Base-by-base conservation (phyloP, 2,329 filamentous ascomycete species). In the Dichotomopilus funicola region DNA sequence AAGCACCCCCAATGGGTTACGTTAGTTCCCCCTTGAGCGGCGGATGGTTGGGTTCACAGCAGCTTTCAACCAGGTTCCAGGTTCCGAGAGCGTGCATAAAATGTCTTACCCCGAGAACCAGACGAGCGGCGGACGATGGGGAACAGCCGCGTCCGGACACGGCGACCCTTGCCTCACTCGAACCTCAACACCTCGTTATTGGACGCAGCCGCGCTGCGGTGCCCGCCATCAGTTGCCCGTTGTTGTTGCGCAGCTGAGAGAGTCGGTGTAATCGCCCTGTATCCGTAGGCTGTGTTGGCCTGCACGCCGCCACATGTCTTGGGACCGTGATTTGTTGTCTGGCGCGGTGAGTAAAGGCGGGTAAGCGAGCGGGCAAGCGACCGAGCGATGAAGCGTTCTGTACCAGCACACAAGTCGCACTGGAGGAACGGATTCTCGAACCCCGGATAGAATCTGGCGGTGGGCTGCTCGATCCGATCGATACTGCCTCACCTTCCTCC, bases 241-340 rank as follows among this genome's bases (percentile, higher is more conserved):
- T 38, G 34, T 41, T 46, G 35, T 4, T 49, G 45, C 33, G 51
- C 44, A 54, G 55, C 53, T 51, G 53, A 53, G 31, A 38, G 19
- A 56, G 56, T 57, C 59, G 54, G 56, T 60, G 56, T 54, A 57
- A 57, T 38, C 19, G 19, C 19, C 19, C 19, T 27, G 19, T 27
- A 27, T 27, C 19, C 19, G 19, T 27, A 27, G 19, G 19, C 19
- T 27, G 47, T 42, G 35, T 47, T 51, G 48, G 55, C 35, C 50
- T 53, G 46, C 54, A 50, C 35, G 54, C 52, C 50, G 55, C 59
- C 55, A 53, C 50, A 61, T 57, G 57, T 58, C 57, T 61, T 53
- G 54, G 40, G n/a, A 27, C 27, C 34, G 41, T 47, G 53, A 49
- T 59, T 59, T 61, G 57, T 53, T 56, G 55, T 54, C 53, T 13